Conservation (phyloP, 768 basidiomycete genomes). For the Amanita subjunquillea region DNA sequence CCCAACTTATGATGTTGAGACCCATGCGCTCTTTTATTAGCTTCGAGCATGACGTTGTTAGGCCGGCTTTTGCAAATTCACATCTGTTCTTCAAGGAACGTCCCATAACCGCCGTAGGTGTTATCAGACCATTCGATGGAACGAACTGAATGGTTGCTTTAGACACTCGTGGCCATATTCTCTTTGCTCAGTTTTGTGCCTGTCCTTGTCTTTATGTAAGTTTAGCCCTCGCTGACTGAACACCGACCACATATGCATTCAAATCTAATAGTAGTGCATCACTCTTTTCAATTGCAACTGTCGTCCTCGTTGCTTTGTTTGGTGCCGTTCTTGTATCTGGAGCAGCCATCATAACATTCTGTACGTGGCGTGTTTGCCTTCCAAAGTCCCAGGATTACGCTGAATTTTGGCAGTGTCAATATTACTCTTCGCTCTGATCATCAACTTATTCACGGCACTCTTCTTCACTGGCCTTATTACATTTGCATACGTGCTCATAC, state of each 20-base stretch:
- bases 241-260: background rate
- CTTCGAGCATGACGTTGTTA: conserved; percentile 33
- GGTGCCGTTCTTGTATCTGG: conserved; percentile 21
- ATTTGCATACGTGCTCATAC: conserved; percentile 20
- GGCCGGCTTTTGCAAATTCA: conserved; percentile 24
- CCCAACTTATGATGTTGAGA: background rate
- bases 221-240: background rate
- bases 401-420: conserved; percentile 17
- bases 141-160: conserved; percentile 1
- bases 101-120: conserved; percentile 24
- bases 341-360: conserved; percentile 17
- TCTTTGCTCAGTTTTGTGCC: conserved; percentile 24
- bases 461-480: conserved; percentile 20
- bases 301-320: conserved; percentile 24
- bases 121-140: background rate
- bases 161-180: conserved; percentile 34
- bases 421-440: conserved; percentile 21
- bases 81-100: conserved; percentile 22
- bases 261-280: conserved; percentile 9
- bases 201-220: conserved; percentile 28
- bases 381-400: background rate
- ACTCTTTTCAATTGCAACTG: conserved; percentile 22
- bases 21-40: conserved; percentile 13
- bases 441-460: conserved; percentile 20
- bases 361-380: conserved; percentile 14